Conservation (phyloP, 1,284 basidiomycete genomes). For the Porogramme epimiltina region DNA sequence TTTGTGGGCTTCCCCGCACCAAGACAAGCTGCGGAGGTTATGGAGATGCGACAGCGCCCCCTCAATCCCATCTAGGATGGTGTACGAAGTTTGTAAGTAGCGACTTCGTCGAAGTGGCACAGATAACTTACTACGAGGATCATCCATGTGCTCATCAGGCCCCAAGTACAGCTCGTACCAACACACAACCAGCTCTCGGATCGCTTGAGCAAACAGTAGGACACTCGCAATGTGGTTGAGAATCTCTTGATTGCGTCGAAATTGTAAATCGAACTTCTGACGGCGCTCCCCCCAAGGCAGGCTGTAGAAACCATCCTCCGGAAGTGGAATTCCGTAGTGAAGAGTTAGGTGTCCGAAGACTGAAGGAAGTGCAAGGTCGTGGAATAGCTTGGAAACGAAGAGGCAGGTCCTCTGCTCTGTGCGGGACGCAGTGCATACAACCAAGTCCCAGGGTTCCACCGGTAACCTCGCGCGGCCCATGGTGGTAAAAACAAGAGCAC, state of each 20-base stretch:
- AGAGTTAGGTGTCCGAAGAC: neutral
- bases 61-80: too few species aligned
- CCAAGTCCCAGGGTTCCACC: neutral
- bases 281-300: too few species aligned
- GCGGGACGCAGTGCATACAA: neutral
- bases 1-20: too few species aligned
- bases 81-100: too few species aligned
- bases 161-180: neutral
- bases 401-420: neutral
- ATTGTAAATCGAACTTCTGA: too few species aligned
- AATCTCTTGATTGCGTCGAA: neutral
- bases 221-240: neutral
- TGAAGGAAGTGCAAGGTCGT: neutral
- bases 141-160: too few species aligned
- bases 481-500: too few species aligned
- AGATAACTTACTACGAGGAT: too few species aligned
- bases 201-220: neutral
- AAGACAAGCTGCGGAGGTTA: too few species aligned
- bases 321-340: neutral
- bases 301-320: neutral
- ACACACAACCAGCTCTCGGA: neutral
- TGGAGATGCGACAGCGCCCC: too few species aligned
- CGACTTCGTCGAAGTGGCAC: too few species aligned
- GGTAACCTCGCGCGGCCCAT: neutral
- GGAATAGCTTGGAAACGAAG: neutral